Evolutionary conservation across 352 stramenopile genomes (phyloP).

Genomic region (Phytopythium cucurbitacearum): DNA sequence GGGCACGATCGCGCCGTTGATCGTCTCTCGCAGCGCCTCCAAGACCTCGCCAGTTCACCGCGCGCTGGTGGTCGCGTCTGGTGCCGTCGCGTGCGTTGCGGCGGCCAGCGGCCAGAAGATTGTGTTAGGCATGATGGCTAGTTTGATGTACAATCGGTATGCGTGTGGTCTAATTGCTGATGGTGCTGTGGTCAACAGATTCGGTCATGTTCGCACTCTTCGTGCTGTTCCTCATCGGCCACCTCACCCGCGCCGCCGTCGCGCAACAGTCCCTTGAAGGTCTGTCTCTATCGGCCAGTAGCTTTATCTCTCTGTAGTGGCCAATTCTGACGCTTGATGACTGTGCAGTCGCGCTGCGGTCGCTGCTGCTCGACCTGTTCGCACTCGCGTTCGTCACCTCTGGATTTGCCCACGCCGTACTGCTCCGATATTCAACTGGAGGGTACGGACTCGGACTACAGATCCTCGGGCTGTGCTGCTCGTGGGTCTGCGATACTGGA

Average conservation of each 20-base stretch:
- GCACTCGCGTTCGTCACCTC: conserved; percentile 30
- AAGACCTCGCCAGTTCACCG: conserved; percentile 7
- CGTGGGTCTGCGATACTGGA: conserved; percentile 67
- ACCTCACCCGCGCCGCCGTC: neutral
- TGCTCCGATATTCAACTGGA: conserved; percentile 40
- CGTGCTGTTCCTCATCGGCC: neutral
- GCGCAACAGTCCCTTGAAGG: neutral
- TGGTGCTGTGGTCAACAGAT: conserved; percentile 13
- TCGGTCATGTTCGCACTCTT: conserved; percentile 3
- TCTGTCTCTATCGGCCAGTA: neutral
- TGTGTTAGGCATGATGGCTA: too few species aligned
- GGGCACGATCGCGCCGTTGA: conserved; percentile 36
- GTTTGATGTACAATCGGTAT: neutral
- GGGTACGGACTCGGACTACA: conserved; percentile 55
- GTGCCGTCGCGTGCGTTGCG: conserved; percentile 21
- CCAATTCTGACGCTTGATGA: neutral
- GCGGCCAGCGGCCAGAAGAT: conserved; percentile 30
- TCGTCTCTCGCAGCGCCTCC: conserved; percentile 19
- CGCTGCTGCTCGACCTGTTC: conserved; percentile 42
- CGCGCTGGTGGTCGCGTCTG: conserved; percentile 21
- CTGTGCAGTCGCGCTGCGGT: conserved; percentile 9
- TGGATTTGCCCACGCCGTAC: conserved; percentile 57
- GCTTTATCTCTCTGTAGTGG: conserved; percentile 3
- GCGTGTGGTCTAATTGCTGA: neutral
- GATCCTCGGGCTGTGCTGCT: conserved; percentile 51